Evolutionary conservation across 768 basidiomycete genomes (phyloP).

Genomic region (Collybia sp.): DNA sequence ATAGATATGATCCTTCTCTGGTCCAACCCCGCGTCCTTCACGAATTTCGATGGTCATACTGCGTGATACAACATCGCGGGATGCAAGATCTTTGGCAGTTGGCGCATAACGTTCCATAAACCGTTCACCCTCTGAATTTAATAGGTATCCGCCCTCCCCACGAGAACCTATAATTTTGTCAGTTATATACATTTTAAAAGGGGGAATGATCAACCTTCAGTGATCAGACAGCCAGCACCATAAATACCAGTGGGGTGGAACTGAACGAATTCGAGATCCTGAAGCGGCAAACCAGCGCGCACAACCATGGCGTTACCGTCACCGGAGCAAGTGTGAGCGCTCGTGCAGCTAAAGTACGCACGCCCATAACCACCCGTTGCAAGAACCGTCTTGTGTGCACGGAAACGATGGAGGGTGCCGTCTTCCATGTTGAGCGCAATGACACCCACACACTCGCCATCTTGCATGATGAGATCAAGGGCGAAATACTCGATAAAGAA

Average conservation of each 20-base stretch:
- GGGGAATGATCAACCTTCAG: slow-evolving; percentile 63
- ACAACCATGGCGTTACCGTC: slow-evolving; percentile 99
- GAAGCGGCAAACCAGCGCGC: slow-evolving; percentile 92
- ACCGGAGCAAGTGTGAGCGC: slow-evolving; percentile 98
- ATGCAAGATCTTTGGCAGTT: slow-evolving; percentile 98
- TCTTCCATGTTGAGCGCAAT: slow-evolving; percentile 99
- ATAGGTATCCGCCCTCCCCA: slow-evolving; percentile 97
- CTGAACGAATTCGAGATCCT: slow-evolving; percentile 99
- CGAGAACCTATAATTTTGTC: slow-evolving; percentile 67
- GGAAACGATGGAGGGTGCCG: slow-evolving; percentile 97
- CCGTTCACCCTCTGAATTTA: slow-evolving; percentile 98
- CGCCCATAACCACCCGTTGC: slow-evolving; percentile 99
- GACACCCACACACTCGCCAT: slow-evolving; percentile 98
- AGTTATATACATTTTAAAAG: background rate
- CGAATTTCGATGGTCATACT: slow-evolving; percentile 99
- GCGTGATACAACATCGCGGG: slow-evolving; percentile 98
- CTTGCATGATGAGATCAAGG: slow-evolving; percentile 98
- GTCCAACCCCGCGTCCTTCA: slow-evolving; percentile 97
- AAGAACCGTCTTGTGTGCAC: slow-evolving; percentile 95
- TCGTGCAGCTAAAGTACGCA: slow-evolving; percentile 97
- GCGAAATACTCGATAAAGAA: slow-evolving; percentile 99
- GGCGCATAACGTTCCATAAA: slow-evolving; percentile 99
- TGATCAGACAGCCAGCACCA: slow-evolving; percentile 98
- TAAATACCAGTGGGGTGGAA: slow-evolving; percentile 99
- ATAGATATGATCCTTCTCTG: slow-evolving; percentile 96